Percentiles rank a stretch among this genome's conserved stretches.
These are phyloP conservation scores for Psilocybe tampanensis DNA, from an alignment of 768 basidiomycete species.

Conservation along the genomic window DNA sequence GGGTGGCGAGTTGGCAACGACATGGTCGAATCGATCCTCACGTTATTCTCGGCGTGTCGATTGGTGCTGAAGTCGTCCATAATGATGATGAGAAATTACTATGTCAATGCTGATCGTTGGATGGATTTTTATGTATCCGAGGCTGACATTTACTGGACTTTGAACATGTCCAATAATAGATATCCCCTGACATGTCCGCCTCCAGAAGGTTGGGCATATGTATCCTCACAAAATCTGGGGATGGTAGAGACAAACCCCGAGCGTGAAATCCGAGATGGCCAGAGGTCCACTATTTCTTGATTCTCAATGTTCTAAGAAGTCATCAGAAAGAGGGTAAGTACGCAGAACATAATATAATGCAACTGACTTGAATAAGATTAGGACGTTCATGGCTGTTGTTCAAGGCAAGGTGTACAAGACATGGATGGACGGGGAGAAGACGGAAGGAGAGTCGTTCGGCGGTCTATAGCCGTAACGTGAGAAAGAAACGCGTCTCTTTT, in stretches of 20 bases:
- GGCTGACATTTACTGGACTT: slow-evolving; percentile 11
- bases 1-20: slow-evolving; percentile 42
- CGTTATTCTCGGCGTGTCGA: slow-evolving; percentile 30
- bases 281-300: too few species aligned
- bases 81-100: neutral
- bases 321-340: too few species aligned
- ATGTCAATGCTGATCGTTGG: neutral
- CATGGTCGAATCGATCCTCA: slow-evolving; percentile 12
- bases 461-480: slow-evolving; percentile 24
- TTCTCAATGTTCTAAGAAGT: too few species aligned
- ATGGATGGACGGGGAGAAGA: neutral
- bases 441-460: neutral
- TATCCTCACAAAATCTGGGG: too few species aligned
- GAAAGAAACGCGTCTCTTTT: slow-evolving; percentile 34
- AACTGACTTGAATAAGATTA: too few species aligned
- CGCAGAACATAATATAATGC: too few species aligned
- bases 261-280: too few species aligned
- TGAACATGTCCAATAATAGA: neutral
- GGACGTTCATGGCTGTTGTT: too few species aligned
- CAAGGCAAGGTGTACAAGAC: too few species aligned
- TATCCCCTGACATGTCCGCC: too few species aligned
- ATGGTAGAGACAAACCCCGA: too few species aligned
- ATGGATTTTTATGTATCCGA: neutral
- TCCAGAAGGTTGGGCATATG: too few species aligned
- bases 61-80: slow-evolving; percentile 52